Evolutionary conservation across 352 stramenopile genomes (phyloP).

Genomic region (Globisporangium spinosum): DNA sequence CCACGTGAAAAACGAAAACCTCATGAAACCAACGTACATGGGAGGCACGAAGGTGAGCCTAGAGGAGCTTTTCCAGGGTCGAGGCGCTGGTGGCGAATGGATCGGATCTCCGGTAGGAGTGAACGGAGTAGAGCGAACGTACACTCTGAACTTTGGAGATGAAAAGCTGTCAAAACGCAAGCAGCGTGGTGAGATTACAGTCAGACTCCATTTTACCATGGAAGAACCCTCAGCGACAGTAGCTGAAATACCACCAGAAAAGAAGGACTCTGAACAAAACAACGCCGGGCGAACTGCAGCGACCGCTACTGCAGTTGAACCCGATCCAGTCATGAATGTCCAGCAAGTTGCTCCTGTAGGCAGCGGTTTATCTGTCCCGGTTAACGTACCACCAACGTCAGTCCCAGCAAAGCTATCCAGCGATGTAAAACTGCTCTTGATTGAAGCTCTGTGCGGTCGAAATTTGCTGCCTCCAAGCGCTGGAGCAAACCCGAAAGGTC

Average conservation of each 20-base stretch:
- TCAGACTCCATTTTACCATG: constrained; percentile 29
- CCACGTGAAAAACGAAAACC: constrained; percentile 39
- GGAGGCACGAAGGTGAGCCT: constrained; percentile 33
- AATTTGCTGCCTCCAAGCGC: constrained; percentile 26
- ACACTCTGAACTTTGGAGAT: constrained; percentile 24
- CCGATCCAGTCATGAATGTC: neutral
- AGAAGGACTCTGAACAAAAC: neutral
- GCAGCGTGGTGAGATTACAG: constrained; percentile 31
- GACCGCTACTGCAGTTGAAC: neutral
- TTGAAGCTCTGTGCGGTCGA: constrained; percentile 32
- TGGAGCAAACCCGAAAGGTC: constrained; percentile 20
- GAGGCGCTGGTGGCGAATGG: constrained; percentile 2
- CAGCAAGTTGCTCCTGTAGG: neutral
- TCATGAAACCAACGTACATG: constrained; percentile 43
- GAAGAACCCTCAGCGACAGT: neutral
- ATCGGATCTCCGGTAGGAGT: constrained; percentile 3
- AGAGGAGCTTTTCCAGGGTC: constrained; percentile 24
- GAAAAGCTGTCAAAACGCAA: constrained; percentile 39
- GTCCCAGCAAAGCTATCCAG: neutral
- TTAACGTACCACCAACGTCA: neutral
- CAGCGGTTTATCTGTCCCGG: neutral
- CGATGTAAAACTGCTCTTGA: constrained; percentile 35
- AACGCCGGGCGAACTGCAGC: neutral
- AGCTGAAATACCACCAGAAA: neutral
- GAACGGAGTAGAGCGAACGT: constrained; percentile 16